Evolutionary conservation across 169 alveolate species (phyloP), one percentile per base, ranked within the genome.

Genomic region (Plasmodium adleri): DNA sequence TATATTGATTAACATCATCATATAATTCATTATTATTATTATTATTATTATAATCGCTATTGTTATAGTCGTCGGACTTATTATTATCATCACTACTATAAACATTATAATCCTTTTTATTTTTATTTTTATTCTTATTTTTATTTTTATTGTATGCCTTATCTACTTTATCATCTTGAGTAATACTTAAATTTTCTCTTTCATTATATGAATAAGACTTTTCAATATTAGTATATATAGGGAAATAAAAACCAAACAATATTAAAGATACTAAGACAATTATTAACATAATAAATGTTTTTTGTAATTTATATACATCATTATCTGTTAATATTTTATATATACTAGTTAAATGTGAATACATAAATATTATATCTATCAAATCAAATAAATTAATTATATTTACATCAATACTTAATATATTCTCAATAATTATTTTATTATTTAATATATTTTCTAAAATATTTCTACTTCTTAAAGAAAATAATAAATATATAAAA

Each of bases 221-320:
- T 13, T 80, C 90, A 17, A 80, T 80, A 52, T 80, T 80, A 4
- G 90, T 80, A 47, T 80, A 80, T 39, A 80, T 80, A 20, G 90
- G 90, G 26, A 80, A 80, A 47, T 80, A 80, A 39, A 80, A 80
- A 17, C 83, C 80, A 52, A 80, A 67, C 60, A 80, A 62, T 7
- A 71, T 7, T 32, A 80, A 60, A 50, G 66, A 24, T 20, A 66
- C 60, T 0, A 80, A 6, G 0, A 80, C 83, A 32, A 80, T n/a
- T 3, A 80, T 20, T 13, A 80, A 26, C 90, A 80, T 80, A 9
- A 67, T 4, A 54, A 22, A 59, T 13, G 58, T 47, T 24, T 67
- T 67, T 66, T 80, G 73, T 26, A 67, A 52, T 26, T 59, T 67
- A 45, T 80, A 67, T 3, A 17, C 10, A 43, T 22, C 68, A 17